phyloP scores from a whole-genome alignment of 768 basidiomycete species.

The Pluteus cervinus region DNA sequence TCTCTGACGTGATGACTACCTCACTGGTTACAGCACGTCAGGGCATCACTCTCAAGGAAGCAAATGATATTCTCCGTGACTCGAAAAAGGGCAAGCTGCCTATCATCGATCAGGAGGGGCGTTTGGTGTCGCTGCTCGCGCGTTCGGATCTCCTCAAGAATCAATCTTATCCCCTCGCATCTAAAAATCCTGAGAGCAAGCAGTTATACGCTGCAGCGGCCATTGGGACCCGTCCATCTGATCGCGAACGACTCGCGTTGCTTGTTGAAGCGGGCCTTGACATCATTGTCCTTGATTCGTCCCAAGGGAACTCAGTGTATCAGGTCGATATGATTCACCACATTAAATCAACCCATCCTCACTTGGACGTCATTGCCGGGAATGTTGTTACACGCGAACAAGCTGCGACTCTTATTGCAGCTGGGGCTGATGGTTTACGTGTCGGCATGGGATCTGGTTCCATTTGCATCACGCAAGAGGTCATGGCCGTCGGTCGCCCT shows the following conservation, averaged over 20 bases:
- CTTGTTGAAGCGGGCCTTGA: constrained; percentile 95
- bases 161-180: constrained; percentile 92
- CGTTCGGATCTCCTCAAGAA: constrained; percentile 97
- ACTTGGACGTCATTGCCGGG: constrained; percentile 90
- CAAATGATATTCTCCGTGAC: constrained; percentile 90
- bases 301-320: constrained; percentile 92
- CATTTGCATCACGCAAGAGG: constrained; percentile 99
- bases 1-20: constrained; percentile 86
- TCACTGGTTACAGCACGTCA: constrained; percentile 79
- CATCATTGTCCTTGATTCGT: constrained; percentile 91
- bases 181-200: constrained; percentile 85
- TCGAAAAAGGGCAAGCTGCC: constrained; percentile 99
- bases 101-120: constrained; percentile 44
- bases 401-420: constrained; percentile 87
- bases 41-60: constrained; percentile 87
- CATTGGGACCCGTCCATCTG: constrained; percentile 86
- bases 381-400: constrained; percentile 99
- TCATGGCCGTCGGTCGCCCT: constrained; percentile 98
- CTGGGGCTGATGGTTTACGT: constrained; percentile 92
- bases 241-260: constrained; percentile 76
- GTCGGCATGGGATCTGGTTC: constrained; percentile 98
- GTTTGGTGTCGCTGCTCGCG: constrained; percentile 74
- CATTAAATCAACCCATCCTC: constrained; percentile 83
- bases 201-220: constrained; percentile 97
- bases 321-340: constrained; percentile 93